Conservation (phyloP, 371 early-diverging fungal species). For the Lichtheimia corymbifera region DNA sequence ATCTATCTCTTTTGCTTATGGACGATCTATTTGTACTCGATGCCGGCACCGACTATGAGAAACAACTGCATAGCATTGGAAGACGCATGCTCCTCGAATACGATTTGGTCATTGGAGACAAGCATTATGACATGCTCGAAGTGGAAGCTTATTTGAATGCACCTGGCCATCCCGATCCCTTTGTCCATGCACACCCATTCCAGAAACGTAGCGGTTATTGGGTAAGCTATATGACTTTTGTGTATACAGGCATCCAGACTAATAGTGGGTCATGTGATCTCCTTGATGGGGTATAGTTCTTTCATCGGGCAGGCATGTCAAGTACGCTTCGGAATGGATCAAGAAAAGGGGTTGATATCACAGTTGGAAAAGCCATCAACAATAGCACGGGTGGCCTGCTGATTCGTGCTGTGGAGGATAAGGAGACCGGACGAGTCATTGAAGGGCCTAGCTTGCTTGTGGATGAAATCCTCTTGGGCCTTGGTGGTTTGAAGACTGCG, state of each 20-base stretch:
- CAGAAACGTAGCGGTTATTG: slow-evolving; percentile 22
- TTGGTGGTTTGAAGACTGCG: not conserved
- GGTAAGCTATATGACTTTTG: slow-evolving; percentile 3
- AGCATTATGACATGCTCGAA: slow-evolving; percentile 22
- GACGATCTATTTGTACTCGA: too few relatives aligned
- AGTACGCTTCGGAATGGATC: slow-evolving; percentile 46
- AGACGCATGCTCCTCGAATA: slow-evolving; percentile 10
- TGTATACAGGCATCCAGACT: not conserved
- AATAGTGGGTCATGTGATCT: not conserved
- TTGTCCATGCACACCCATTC: slow-evolving; percentile 22
- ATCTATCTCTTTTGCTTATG: too few relatives aligned
- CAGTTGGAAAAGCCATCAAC: slow-evolving; percentile 21
- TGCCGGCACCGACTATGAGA: too few relatives aligned
- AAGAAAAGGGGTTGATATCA: slow-evolving; percentile 51
- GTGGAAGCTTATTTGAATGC: slow-evolving; percentile 26
- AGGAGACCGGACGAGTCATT: slow-evolving; percentile 23
- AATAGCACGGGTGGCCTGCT: slow-evolving; percentile 47
- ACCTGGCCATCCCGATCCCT: slow-evolving; percentile 26
- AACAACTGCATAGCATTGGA: slow-evolving; percentile 3
- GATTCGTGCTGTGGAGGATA: slow-evolving; percentile 36
- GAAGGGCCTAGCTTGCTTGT: slow-evolving; percentile 51
- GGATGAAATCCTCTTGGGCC: slow-evolving; percentile 32
- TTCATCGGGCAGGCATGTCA: slow-evolving; percentile 39
- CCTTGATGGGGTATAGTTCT: slow-evolving; percentile 16
- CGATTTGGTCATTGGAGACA: slow-evolving; percentile 15